Conservation (phyloP, 129 eudicot species). For the Helichrysum umbraculigerum region DNA sequence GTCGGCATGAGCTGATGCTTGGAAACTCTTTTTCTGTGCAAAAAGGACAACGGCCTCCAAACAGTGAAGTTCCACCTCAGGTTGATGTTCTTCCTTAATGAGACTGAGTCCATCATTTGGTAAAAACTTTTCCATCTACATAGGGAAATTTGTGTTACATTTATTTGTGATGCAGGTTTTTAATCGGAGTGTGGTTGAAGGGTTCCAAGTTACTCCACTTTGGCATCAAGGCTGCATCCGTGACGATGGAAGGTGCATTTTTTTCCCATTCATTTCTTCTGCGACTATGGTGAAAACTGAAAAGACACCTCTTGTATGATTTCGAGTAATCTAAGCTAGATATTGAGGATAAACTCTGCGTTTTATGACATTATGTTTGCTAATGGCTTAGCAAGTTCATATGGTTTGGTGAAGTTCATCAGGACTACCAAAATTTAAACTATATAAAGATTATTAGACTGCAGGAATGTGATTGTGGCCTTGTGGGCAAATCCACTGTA, state of each 20-base stretch:
- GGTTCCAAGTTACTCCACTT: constrained; percentile 93
- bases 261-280: constrained; percentile 25
- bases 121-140: background rate
- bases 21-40: constrained; percentile 67
- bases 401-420: background rate
- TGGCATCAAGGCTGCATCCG: constrained; percentile 94
- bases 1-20: constrained; percentile 78
- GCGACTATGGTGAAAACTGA: background rate
- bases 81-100: constrained; percentile 34
- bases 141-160: background rate
- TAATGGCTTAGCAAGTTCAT: background rate
- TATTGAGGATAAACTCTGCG: background rate
- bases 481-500: background rate
- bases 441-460: no score
- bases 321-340: background rate
- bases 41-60: constrained; percentile 58
- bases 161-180: constrained; percentile 55
- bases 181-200: constrained; percentile 68
- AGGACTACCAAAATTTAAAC: background rate
- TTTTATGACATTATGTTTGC: background rate
- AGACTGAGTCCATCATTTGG: background rate
- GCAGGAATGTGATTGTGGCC: background rate
- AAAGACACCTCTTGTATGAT: background rate
- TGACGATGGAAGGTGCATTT: constrained; percentile 87
- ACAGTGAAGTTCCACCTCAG: constrained; percentile 76